Evolutionary conservation across 805 yeast species (phyloP), one percentile per base, ranked within the genome.

Genomic region (Pichia kluyveri): DNA sequence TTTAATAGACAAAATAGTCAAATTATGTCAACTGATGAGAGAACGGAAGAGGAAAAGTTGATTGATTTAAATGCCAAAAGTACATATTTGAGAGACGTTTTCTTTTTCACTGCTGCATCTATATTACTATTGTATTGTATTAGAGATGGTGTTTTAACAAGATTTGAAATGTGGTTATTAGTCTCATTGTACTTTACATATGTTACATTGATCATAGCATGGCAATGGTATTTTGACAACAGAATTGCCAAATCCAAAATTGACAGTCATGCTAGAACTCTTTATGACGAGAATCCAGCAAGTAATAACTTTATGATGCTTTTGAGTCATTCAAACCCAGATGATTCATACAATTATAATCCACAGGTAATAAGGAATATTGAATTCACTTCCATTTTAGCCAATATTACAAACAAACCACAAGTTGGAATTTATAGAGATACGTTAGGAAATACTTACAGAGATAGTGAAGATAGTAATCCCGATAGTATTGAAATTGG

Each of bases 31-130:
- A 2, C 11, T 17, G 39, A 43, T 4, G 27, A 30, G 11, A 18
- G 7, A n/a, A 34, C 44, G 2, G 23, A 14, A 2, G 51, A 50
- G 14, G 32, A 48, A 12, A 43, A 40, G 6, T 48, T 55, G 18
- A 17, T 46, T 4, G 43, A 42, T 5, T 68, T 73, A 17, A 68
- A 69, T 49, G 60, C 62, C 11, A 68, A 71, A 51, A 50, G 60
- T 10, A 62, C 66, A 14, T 86, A 85, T 58, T 15, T 81, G 1
- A 69, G 91, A 53, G 97, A 93, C 59, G 58, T 79, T 0, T 49
- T 61, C 0, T 79, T 86, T 58, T 83, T 89, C 56, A 58, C 76
- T 1, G 54, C 70, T 0, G 71, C 89, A 3, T 65, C 80, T 2
- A 31, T 71, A 0, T 53, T 83, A 15, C 62, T 85, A 0, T 55